Conservation (phyloP, 306 rosid genomes). For the Calophaca sinica region DNA sequence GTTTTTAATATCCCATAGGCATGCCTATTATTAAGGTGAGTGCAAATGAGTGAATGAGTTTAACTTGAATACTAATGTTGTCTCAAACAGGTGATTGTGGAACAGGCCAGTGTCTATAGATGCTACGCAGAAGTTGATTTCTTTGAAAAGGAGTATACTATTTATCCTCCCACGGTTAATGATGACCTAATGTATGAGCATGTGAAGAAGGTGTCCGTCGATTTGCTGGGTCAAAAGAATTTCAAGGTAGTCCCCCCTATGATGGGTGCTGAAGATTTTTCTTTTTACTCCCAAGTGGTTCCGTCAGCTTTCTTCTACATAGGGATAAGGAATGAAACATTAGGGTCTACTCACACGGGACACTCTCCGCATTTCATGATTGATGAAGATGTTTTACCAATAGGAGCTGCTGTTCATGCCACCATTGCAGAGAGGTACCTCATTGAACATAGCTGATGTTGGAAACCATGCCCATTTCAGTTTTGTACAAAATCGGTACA, state of each 20-base stretch:
- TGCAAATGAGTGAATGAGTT: conserved; percentile 12
- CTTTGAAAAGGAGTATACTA: conserved; percentile 76
- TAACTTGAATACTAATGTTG: neutral
- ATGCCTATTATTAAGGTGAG: neutral
- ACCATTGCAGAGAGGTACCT: conserved; percentile 92
- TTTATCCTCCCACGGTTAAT: conserved; percentile 92
- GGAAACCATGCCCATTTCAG: conserved; percentile 6
- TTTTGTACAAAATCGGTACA: conserved; percentile 44
- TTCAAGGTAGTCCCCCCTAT: conserved; percentile 85
- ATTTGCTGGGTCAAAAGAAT: conserved; percentile 67
- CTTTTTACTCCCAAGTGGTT: conserved; percentile 74
- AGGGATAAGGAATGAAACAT: conserved; percentile 80
- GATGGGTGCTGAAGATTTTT: conserved; percentile 99
- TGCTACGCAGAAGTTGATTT: conserved; percentile 83
- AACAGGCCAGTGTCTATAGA: conserved; percentile 83
- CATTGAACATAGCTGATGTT: conserved; percentile 54
- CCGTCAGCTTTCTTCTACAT: conserved; percentile 88
- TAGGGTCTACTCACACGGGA: conserved; percentile 90
- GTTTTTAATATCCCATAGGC: too few species aligned
- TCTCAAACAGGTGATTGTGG: conserved; percentile 75
- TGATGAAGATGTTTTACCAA: conserved; percentile 81
- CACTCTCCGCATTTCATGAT: conserved; percentile 93
- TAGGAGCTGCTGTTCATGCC: conserved; percentile 86
- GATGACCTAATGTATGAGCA: conserved; percentile 89
- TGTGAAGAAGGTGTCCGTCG: conserved; percentile 79